Percentiles rank a stretch among this genome's conserved stretches.
Conservation (phyloP, 2,329 filamentous ascomycete species). For the Diplocarpon rosae region DNA sequence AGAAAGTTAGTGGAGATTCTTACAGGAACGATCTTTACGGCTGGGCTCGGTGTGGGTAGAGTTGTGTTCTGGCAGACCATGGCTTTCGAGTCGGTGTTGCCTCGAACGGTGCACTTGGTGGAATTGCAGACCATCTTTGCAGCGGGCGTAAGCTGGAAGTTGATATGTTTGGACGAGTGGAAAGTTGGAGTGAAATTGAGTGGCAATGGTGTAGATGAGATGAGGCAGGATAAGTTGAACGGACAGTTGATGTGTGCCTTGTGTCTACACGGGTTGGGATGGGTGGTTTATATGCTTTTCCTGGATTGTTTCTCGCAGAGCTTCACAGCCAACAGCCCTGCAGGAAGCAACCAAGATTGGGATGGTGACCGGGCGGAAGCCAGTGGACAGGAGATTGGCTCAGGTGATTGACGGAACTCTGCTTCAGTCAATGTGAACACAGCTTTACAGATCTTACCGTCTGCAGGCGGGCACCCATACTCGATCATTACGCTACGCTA, state of each 20-base stretch:
- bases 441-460: constrained; percentile 7
- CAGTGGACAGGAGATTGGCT: constrained; percentile 7
- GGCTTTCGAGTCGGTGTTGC: not conserved
- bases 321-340: not conserved
- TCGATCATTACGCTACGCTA: constrained; percentile 3
- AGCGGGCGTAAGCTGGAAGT: not conserved
- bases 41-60: constrained; percentile 3
- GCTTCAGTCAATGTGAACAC: constrained; percentile 5
- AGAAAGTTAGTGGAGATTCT: not conserved
- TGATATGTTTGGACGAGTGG: not conserved
- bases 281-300: constrained; percentile 11
- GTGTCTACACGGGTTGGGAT: not conserved
- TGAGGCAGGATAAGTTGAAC: not conserved
- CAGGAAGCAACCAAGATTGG: constrained; percentile 2
- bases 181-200: not conserved
- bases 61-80: constrained; percentile 4
- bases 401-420: constrained; percentile 9
- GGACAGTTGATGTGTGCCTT: not conserved
- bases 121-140: constrained; percentile 11
- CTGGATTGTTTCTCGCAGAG: not conserved
- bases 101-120: not conserved
- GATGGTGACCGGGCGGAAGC: constrained; percentile 1
- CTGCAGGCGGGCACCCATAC: constrained; percentile 10
- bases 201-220: not conserved
- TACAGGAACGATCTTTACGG: constrained; percentile 16